Evolutionary conservation across 1,284 basidiomycete species (phyloP), one percentile per base, ranked within the genome.

Genomic region (Ganoderma leucocontextum): DNA sequence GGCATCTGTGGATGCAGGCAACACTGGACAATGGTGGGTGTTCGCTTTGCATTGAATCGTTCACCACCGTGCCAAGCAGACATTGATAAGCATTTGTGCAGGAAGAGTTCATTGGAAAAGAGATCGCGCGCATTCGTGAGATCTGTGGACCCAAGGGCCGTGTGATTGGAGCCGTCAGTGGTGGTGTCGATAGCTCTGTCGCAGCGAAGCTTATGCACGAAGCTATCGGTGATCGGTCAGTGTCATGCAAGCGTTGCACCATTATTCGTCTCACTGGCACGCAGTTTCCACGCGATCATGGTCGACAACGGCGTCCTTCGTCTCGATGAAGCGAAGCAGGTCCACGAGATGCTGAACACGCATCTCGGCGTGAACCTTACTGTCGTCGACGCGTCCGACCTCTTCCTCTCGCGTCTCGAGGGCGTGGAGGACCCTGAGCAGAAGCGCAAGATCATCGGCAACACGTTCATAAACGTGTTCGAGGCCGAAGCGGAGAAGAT

Each of bases 121-220:
- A 99, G 82, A 96, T 99, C 70, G 84, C 89, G 19, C 91, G 98
- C 62, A 99, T 99, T 77, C 90, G 95, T 68, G 93, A 98, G 64
- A 96, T 99, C 65, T 98, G 97, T 75, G 98, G 98, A 1, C 90
- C 93, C 4, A 96, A 91, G 77, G 97, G 97, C 53, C 95, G 96
- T 71, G 98, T 99, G 62, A 97, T 99, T 70, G 98, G 98, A 70
- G 98, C 98, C 47, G 97, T 99, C 62, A 96, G 94, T 71, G 98
- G 98, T 63, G 98, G 98, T 72, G 98, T 99, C 61, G 98, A 99
- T 81, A 98, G 96, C 74, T 96, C 95, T 0, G 98, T 99, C 25
- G 98, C 98, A 12, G 98, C 98, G 60, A 99, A 99, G 83, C 87
- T 99, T 69, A 99, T 99, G 98, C 96, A 99, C 77, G 97, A 99